Evolutionary conservation across 257 asterid species (phyloP), one percentile per base, ranked within the genome.

Genomic region (Henckelia pumila): DNA sequence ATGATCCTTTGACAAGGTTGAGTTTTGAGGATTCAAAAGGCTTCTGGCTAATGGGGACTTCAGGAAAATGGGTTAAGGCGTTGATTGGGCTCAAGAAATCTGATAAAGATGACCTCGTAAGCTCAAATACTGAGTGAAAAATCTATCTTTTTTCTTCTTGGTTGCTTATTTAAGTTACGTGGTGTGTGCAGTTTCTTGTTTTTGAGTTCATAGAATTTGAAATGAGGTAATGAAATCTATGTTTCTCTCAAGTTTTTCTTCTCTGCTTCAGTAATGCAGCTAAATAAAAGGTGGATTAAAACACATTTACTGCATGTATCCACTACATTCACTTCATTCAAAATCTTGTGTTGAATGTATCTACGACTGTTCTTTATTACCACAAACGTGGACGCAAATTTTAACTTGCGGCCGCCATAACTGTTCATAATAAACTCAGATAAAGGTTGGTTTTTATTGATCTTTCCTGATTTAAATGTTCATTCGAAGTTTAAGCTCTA

Each of bases 11-110:
- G 35, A 30, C 13, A 68, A 40, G 8, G 11, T 47, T 35, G n/a
- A 30, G 30, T 28, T 17, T 35, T 22, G 37, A 62, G 57, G 58
- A 22, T 59, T 13, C 33, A 69, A 55, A 73, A 76, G 37, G 8
- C 7, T 72, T 61, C 47, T 44, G 62, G 56, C 70, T 33, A 78
- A 92, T 89, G 98, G 95, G 95, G 70, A 85, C 89, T 83, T 89
- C 96, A 7, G 95, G 91, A 58, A 92, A 86, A 76, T 92, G 98
- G 98, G 87, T 92, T 28, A 92, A 89, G 77, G 84, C 91, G 10
- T 58, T 92, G 77, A 82, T 87, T 50, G 97, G 98, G 20, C 74
- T 80, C 75, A 92, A 84, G 84, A 92, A 92, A 69, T 66, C 80
- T 29, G 95, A 92, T 61, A 92, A 83, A 74, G 95, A 92, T 22